Evolutionary conservation across 768 basidiomycete genomes (phyloP), one percentile per base, ranked within the genome.

Genomic region (Polyporus arcularius): DNA sequence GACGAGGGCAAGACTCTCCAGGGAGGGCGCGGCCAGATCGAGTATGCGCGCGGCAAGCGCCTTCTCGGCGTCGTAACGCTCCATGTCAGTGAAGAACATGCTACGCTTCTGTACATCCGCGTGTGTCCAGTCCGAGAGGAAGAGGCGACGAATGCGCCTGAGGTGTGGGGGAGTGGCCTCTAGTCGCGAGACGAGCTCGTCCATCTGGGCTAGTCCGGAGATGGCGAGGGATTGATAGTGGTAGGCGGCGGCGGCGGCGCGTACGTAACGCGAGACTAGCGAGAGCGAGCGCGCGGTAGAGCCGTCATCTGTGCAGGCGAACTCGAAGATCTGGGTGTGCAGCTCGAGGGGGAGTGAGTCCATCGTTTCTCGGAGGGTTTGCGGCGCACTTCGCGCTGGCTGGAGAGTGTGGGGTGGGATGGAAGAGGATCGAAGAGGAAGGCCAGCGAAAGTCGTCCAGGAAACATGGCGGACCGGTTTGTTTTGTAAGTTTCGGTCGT

Each of bases 61-160:
- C 35, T 41, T 53, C 58, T 66, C 63, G 30, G 53, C 54, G 48
- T 64, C 61, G 51, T 63, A 63, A 8, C 43, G 53, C n/a, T 63
- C 63, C 58, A 53, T 66, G 51, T 65, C 64, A 4, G 51, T 46
- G 6, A 50, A 10, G 1, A 57, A 28, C 14, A 62, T 35, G 15
- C 32, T 61, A 51, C 52, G 49, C 40, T 61, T 57, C 46, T 54
- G 55, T 52, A 39, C 67, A 52, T 43, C 55, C 35, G 43, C 60
- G 56, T 55, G 55, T 14, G 63, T 60, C 62, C 64, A 61, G 62
- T 80, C 76, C 50, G 77, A 76, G 30, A 84, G 72, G 70, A 79
- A 83, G 51, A 84, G 73, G 55, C 80, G 76, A 50, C 74, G 71
- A 32, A 83, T 72, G 49, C 70, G 70, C 12, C 80, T 75, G 32